Evolutionary conservation across 768 basidiomycete species (phyloP), one percentile per base, ranked within the genome.

Genomic region (Rhodosporidiobolus odoratus): DNA sequence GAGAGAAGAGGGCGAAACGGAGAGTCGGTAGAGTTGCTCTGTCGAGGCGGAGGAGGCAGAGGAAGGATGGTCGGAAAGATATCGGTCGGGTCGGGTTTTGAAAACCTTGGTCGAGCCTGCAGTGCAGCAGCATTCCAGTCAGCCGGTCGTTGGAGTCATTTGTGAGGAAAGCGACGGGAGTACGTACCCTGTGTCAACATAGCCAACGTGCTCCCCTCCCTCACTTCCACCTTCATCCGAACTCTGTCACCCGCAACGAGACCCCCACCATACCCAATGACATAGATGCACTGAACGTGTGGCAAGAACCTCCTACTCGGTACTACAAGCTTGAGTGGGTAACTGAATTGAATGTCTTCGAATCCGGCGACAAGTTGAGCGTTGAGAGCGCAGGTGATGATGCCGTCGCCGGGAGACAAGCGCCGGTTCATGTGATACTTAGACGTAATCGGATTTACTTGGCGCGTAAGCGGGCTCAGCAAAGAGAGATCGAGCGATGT

Each of bases 31-130:
- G n/a, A 81, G 81, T 78, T 93, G 90, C 48, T 79, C 82, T 10
- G 90, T 93, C 34, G 54, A 52, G 1, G 58, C n/a, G 54, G 57
- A 23, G 7, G 38, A 13, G 48, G 38, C 63, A 30, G 6, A 35
- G 50, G 50, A 30, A 35, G 27, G 25, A 47, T 48, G 15, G 25
- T 58, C 79, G 54, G 43, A 71, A 34, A 73, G 82, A 45, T 87
- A 83, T 68, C 83, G 82, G n/a, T 85, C 86, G 13, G 83, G 79
- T 32, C 92, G 86, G 27, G 83, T 82, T 80, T 92, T 94, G 83
- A 95, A 98, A 27, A 98, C 89, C 79, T 98, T 98, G 16, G 94
- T 98, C 7, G 89, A 91, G 40, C 92, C 92, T 93, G 75, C 15
- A 58, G 5, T n/a, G n/a, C n/a, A n/a, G n/a, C n/a, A n/a, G n/a